Evolutionary conservation across 1,284 basidiomycete species (phyloP), one percentile per base, ranked within the genome.

Genomic region (Leccinum fallax): DNA sequence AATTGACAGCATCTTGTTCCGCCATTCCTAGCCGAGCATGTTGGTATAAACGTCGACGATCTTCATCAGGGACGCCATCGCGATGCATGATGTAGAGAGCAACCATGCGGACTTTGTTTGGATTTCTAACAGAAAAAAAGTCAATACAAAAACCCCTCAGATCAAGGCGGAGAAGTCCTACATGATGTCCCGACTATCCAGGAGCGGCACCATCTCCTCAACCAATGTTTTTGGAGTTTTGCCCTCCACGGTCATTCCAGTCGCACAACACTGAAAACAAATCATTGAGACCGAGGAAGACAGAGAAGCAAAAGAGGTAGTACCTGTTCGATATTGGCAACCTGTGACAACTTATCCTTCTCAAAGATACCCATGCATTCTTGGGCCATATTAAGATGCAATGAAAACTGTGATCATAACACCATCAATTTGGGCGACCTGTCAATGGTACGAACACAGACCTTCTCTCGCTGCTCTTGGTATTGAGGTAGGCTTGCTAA

Each of bases 31-130:
- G 79, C 36, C 94, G 83, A n/a, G 97, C 97, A 74, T 99, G 97
- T 75, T 98, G 96, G 76, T 97, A 99, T 62, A 99, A 77, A 61
- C 97, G 82, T 64, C 95, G 86, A 60, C 94, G 87, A 78, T 99
- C 97, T 74, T 99, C 97, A 62, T 98, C 97, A 19, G 97, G 95
- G 9, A 99, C 97, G 53, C 97, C 97, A 70, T 99, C 97, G 53
- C 95, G 90, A 77, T 92, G 88, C 76, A 98, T 89, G 70, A 99
- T 95, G 77, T 99, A 99, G 16, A 99, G 81, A 6, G 97, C 94
- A 64, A 99, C 94, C 70, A 99, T 92, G 62, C 97, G 92, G 46
- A 98, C 94, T 83, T 99, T 99, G 79, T 96, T 96, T 55, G 82
- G 74, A 68, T 92, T 93, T 57, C 94, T 97, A 71, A n/a, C 59